Conservation (phyloP, 257 asterid species). For the Coffea eugenioides region DNA sequence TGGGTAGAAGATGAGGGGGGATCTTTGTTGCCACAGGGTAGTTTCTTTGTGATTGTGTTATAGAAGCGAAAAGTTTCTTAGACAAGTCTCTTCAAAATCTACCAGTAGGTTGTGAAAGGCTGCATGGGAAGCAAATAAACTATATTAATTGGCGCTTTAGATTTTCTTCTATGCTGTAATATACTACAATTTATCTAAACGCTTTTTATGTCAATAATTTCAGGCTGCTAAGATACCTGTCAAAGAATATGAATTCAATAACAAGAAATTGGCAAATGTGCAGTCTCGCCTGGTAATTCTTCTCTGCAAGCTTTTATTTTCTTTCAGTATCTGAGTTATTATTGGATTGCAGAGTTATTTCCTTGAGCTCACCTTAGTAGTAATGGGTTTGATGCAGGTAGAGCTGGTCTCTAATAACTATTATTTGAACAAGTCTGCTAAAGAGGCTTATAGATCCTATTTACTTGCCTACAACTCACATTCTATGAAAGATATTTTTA, state of each 20-base stretch:
- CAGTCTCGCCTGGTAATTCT: conserved; percentile 79
- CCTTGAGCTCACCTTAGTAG: not conserved
- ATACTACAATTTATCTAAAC: not conserved
- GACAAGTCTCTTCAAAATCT: no score
- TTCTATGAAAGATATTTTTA: conserved; percentile 90
- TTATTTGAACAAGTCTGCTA: conserved; percentile 79
- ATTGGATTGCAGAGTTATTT: not conserved
- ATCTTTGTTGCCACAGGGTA: not conserved
- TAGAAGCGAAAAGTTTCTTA: not conserved
- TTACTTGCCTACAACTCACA: conserved; percentile 86
- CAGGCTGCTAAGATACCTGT: conserved; percentile 95
- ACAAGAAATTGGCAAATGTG: conserved; percentile 67
- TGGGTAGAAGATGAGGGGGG: not conserved
- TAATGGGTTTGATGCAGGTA: conserved; percentile 47
- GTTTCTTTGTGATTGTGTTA: not conserved
- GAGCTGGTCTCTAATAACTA: conserved; percentile 66
- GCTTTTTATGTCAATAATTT: conserved; percentile 6
- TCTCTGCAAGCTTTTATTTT: conserved; percentile 12
- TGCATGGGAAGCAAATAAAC: not conserved
- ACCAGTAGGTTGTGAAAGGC: not conserved
- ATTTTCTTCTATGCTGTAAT: not conserved
- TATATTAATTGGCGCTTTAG: not conserved
- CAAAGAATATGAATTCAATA: conserved; percentile 79
- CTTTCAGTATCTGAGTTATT: not conserved
- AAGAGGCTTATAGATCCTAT: conserved; percentile 90